Conservation (phyloP, 2,329 filamentous ascomycete species). For the Thelonectria rubi region DNA sequence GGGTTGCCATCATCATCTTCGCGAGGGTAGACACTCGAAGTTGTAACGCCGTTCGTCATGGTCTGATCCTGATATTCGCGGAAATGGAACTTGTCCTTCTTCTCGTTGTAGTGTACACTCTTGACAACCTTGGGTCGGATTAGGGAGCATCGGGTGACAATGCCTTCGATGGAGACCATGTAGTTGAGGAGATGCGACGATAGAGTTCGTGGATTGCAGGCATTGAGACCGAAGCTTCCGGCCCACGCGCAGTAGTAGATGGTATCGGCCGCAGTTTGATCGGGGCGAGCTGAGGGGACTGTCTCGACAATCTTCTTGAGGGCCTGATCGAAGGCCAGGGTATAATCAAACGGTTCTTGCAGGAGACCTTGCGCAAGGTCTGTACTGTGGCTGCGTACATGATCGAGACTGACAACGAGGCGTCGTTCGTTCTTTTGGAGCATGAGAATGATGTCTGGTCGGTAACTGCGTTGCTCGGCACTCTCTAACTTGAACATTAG, state of each 20-base stretch:
- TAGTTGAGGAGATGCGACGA: slow-evolving; percentile 90
- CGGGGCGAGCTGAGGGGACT: slow-evolving; percentile 76
- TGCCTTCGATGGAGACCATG: slow-evolving; percentile 97
- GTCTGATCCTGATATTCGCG: slow-evolving; percentile 96
- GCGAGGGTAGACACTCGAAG: slow-evolving; percentile 90
- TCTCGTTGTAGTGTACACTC: slow-evolving; percentile 96
- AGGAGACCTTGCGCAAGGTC: slow-evolving; percentile 84
- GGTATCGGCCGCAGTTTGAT: slow-evolving; percentile 79
- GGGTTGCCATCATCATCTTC: slow-evolving; percentile 94
- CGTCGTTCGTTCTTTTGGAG: slow-evolving; percentile 72
- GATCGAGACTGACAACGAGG: slow-evolving; percentile 82
- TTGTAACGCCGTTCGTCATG: slow-evolving; percentile 91
- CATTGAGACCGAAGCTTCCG: slow-evolving; percentile 92
- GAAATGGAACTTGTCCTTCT: slow-evolving; percentile 84
- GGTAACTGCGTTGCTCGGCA: slow-evolving; percentile 75
- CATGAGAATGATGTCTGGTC: slow-evolving; percentile 86
- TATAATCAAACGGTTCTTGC: slow-evolving; percentile 86
- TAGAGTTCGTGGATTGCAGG: slow-evolving; percentile 93
- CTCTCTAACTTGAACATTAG: slow-evolving; percentile 50
- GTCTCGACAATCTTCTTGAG: slow-evolving; percentile 89
- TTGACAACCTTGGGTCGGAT: slow-evolving; percentile 98
- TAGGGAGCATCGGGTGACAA: slow-evolving; percentile 94
- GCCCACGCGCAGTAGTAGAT: slow-evolving; percentile 98
- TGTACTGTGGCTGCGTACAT: slow-evolving; percentile 86
- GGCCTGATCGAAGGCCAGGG: slow-evolving; percentile 87